Evolutionary conservation across 352 stramenopile species (phyloP).

Genomic region (Sclerospora graminicola): DNA sequence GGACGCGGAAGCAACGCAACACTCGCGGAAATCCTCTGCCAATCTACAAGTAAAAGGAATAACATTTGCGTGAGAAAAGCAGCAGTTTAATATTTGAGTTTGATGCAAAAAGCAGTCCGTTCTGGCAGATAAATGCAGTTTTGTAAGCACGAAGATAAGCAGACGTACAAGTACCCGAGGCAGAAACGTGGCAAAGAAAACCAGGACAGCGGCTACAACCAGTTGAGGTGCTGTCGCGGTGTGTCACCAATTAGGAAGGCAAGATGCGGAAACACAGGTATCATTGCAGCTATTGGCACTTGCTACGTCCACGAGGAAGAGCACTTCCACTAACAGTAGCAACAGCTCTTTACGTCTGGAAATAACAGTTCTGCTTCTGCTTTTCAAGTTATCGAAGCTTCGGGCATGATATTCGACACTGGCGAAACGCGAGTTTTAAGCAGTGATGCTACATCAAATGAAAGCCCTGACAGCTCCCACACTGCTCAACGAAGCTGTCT

Average conservation of each 20-base stretch:
- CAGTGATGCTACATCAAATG: conserved; percentile 3
- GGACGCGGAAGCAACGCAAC: conserved; percentile 69
- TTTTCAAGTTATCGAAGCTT: no score
- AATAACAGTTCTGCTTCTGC: no score
- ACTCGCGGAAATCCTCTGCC: no score
- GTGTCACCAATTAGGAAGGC: conserved; percentile 52
- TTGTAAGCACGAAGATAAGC: no score
- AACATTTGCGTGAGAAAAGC: conserved; percentile 27
- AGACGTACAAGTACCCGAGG: no score
- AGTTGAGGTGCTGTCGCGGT: conserved; percentile 25
- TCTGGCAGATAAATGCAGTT: conserved; percentile 81
- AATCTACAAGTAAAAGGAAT: conserved; percentile 65
- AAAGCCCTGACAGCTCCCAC: conserved; percentile 2
- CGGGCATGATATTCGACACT: conserved; percentile 32
- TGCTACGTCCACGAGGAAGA: background rate
- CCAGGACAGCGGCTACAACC: conserved; percentile 50
- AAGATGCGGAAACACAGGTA: conserved; percentile 32
- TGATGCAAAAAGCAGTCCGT: conserved; percentile 5
- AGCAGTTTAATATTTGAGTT: no score
- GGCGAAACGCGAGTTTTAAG: conserved; percentile 16
- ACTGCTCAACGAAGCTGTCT: conserved; percentile 18
- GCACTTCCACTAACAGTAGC: conserved; percentile 11
- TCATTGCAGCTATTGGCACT: conserved; percentile 18
- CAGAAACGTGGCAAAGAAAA: conserved; percentile 84
- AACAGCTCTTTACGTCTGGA: no score